Conservation (phyloP, 225 moss, liverwort and hornwort species). For the Bryoerythrophyllum caledonicum region DNA sequence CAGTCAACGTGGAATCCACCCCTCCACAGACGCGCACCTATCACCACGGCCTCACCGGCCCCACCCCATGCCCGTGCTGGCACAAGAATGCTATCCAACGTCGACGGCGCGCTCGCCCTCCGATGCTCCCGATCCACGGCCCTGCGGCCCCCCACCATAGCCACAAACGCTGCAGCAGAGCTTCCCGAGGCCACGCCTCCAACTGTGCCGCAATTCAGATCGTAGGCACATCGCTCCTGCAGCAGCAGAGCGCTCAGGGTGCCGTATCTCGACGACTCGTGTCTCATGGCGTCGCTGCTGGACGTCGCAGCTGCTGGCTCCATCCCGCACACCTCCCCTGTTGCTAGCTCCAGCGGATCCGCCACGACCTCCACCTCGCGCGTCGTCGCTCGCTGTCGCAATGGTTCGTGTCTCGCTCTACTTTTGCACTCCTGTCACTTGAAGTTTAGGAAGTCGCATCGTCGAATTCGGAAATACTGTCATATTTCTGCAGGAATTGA, state of each 20-base stretch:
- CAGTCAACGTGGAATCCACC: background rate
- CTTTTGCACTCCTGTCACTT: too few species aligned
- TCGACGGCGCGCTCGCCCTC: background rate
- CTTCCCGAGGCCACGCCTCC: background rate
- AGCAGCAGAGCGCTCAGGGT: too few species aligned
- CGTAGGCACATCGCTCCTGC: too few species aligned
- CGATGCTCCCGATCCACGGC: background rate
- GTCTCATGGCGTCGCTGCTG: slow-evolving; percentile 29
- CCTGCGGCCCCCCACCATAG: slow-evolving; percentile 13
- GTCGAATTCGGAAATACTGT: too few species aligned
- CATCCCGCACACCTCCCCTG: background rate
- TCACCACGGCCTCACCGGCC: background rate
- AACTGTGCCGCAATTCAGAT: background rate
- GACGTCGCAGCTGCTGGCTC: slow-evolving; percentile 26
- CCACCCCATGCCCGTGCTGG: background rate
- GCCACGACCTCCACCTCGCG: background rate
- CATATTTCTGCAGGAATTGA: too few species aligned
- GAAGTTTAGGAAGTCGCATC: too few species aligned
- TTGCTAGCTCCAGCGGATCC: slow-evolving; percentile 7
- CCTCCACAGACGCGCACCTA: background rate
- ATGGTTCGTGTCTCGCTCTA: background rate
- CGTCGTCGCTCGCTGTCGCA: background rate
- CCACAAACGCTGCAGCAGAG: background rate
- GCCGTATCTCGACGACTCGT: background rate
- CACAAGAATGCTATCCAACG: slow-evolving; percentile 22